Evolutionary conservation across 2,329 filamentous ascomycete genomes (phyloP).

Genomic region (Aureobasidium sp.): DNA sequence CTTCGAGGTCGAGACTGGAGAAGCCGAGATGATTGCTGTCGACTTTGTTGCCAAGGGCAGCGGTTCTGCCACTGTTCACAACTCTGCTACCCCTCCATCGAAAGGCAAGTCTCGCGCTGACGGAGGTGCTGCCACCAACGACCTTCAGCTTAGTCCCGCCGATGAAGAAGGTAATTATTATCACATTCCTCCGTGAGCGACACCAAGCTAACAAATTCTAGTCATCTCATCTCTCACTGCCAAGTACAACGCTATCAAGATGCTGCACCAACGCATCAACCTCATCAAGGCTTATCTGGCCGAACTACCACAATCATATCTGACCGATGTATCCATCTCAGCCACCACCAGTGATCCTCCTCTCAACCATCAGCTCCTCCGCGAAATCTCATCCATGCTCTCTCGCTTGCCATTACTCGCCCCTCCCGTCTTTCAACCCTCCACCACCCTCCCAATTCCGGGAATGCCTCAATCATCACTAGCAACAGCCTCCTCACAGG

Average conservation of each 20-base stretch:
- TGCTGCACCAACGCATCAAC: conserved; percentile 59
- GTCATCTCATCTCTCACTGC: conserved; percentile 64
- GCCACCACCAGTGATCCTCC: conserved; percentile 25
- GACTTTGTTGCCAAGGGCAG: conserved; percentile 84
- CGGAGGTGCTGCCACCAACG: conserved; percentile 10
- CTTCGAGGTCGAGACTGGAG: conserved; percentile 85
- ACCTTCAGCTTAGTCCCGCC: conserved; percentile 44
- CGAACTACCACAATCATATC: conserved; percentile 57
- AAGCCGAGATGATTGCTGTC: conserved; percentile 96
- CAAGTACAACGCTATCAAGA: conserved; percentile 88
- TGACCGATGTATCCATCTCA: conserved; percentile 38
- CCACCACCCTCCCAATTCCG: conserved; percentile 53
- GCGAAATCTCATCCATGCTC: conserved; percentile 79
- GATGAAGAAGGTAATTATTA: conserved; percentile 51
- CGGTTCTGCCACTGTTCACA: conserved; percentile 61
- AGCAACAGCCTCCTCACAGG: conserved; percentile 47
- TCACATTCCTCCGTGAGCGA: neutral
- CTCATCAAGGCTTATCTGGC: conserved; percentile 62
- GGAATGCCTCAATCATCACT: conserved; percentile 36
- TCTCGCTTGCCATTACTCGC: conserved; percentile 74
- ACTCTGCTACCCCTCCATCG: neutral
- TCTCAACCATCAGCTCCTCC: conserved; percentile 62
- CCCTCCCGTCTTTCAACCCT: conserved; percentile 62
- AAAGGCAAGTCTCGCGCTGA: conserved; percentile 26
- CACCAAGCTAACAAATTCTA: conserved; percentile 20